These are phyloP conservation scores for Coprinopsis strossmayeri DNA, from an alignment of 768 basidiomycete genomes.

Conservation along the genomic window DNA sequence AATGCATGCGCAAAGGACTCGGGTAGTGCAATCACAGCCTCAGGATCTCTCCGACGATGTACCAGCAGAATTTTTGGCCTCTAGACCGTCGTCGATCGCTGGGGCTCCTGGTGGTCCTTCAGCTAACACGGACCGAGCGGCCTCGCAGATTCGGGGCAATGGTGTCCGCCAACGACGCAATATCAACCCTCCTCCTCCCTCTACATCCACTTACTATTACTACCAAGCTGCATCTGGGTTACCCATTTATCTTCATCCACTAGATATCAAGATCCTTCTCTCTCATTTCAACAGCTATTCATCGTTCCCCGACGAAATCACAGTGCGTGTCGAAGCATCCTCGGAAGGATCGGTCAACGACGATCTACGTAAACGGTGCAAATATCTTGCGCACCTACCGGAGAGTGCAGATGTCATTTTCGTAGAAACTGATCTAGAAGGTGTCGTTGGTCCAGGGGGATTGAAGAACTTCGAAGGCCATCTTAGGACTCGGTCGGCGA, in stretches of 20 bases:
- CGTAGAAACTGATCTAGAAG: conserved; percentile 78
- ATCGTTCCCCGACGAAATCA: conserved; percentile 78
- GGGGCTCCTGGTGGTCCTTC: conserved; percentile 6
- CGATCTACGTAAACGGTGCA: conserved; percentile 90
- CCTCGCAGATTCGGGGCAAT: conserved; percentile 27
- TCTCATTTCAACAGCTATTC: conserved; percentile 78
- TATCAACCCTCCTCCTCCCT: conserved; percentile 80
- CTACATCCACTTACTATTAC: conserved; percentile 88
- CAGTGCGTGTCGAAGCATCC: conserved; percentile 71
- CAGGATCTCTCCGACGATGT: conserved; percentile 50
- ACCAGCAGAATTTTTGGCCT: conserved; percentile 38
- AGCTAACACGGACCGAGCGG: background rate
- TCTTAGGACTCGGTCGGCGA: conserved; percentile 64
- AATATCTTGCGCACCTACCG: conserved; percentile 90
- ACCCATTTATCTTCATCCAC: conserved; percentile 88
- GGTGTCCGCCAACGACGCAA: conserved; percentile 62
- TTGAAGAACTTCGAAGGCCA: conserved; percentile 80
- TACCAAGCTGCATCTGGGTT: conserved; percentile 92
- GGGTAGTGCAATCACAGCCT: conserved; percentile 23
- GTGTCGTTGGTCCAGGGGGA: conserved; percentile 70
- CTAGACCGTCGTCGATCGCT: conserved; percentile 21
- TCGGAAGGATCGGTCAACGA: conserved; percentile 83
- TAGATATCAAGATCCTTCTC: conserved; percentile 91
- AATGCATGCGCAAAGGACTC: conserved; percentile 22
- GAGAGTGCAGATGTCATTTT: conserved; percentile 92